These are phyloP conservation scores for Cerrena zonata DNA, from an alignment of 1,284 basidiomycete species.

Conservation along the genomic window DNA sequence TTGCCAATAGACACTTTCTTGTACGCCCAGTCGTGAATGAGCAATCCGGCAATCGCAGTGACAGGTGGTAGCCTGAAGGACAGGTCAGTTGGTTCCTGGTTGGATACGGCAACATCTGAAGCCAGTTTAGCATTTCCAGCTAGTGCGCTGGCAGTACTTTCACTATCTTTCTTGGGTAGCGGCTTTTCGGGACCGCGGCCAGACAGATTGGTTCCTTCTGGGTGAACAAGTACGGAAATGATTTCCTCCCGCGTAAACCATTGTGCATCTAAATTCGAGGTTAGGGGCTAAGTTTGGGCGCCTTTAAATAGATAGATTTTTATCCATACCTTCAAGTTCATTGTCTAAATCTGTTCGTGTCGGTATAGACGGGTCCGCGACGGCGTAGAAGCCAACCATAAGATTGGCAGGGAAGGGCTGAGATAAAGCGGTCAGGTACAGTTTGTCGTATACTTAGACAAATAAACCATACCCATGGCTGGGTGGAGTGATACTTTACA, in stretches of 20 bases:
- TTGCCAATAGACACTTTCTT: slow-evolving; percentile 29
- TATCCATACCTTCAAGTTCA: slow-evolving; percentile 77
- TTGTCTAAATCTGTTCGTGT: slow-evolving; percentile 90
- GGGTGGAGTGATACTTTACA: slow-evolving; percentile 80
- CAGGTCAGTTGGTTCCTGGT: slow-evolving; percentile 31
- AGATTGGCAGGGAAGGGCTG: slow-evolving; percentile 85
- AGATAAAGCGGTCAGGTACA: neutral
- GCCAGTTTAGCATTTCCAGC: slow-evolving; percentile 17
- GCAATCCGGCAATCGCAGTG: slow-evolving; percentile 62
- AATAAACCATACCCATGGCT: slow-evolving; percentile 63
- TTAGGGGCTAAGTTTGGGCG: neutral
- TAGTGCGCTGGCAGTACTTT: slow-evolving; percentile 24
- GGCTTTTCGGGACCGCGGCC: slow-evolving; percentile 53
- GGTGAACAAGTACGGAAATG: slow-evolving; percentile 51
- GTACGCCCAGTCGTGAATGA: slow-evolving; percentile 60
- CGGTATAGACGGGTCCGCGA: slow-evolving; percentile 64
- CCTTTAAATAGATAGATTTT: neutral
- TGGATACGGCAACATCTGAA: slow-evolving; percentile 8
- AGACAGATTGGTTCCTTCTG: slow-evolving; percentile 46
- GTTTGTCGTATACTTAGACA: neutral
- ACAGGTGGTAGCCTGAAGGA: slow-evolving; percentile 57
- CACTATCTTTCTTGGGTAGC: neutral
- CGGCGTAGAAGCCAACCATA: slow-evolving; percentile 87
- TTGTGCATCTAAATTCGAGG: slow-evolving; percentile 56
- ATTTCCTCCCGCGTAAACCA: slow-evolving; percentile 80